These are phyloP conservation scores for Marvania coccoides DNA, from an alignment of 139 green algal genomes.

Conservation along the genomic window DNA sequence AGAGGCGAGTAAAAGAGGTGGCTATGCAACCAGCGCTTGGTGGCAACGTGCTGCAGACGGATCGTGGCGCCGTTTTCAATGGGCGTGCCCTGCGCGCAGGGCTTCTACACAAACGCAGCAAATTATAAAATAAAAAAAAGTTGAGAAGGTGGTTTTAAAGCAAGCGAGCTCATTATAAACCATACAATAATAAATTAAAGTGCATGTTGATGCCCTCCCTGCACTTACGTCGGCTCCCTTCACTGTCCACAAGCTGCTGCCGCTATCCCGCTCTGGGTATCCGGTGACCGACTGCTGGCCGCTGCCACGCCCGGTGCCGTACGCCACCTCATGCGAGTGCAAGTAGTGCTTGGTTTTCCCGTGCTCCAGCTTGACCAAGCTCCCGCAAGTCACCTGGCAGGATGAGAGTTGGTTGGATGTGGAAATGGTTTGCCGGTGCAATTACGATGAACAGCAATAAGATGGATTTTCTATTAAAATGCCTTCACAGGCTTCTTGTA, in stretches of 20 bases:
- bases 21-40: constrained; percentile 87
- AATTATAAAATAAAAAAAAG: too few species aligned
- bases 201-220: too few species aligned
- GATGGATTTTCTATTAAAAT: too few species aligned
- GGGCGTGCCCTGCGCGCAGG: constrained; percentile 48
- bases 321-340: constrained; percentile 83
- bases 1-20: constrained; percentile 82
- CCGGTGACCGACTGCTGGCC: constrained; percentile 89
- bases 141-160: too few species aligned
- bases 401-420: neutral
- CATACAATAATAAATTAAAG: too few species aligned
- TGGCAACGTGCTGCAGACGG: constrained; percentile 70
- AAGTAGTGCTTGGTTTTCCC: constrained; percentile 43
- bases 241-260: constrained; percentile 74
- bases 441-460: too few species aligned
- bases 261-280: constrained; percentile 51
- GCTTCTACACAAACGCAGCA: too few species aligned
- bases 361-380: constrained; percentile 79
- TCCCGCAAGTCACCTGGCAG: constrained; percentile 81
- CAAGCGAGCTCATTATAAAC: too few species aligned
- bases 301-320: constrained; percentile 62
- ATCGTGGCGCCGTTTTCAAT: constrained; percentile 52
- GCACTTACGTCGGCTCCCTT: neutral
- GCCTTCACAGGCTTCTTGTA: too few species aligned
- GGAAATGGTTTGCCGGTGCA: neutral